Base-by-base conservation (phyloP, 1,139 yeast species). In the Pichia sp. region DNA sequence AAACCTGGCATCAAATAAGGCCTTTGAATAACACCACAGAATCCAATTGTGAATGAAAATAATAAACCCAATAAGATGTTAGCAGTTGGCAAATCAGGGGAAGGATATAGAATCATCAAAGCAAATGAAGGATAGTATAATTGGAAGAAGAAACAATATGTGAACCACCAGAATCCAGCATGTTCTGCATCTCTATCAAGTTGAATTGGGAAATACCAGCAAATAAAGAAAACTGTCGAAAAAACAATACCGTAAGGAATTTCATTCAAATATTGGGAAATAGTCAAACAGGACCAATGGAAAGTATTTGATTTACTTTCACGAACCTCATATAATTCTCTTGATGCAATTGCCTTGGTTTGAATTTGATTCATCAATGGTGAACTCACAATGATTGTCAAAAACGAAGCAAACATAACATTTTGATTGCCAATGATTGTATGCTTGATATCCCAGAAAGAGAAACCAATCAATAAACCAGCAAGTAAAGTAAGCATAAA, bases 11-110 rank as follows among this genome's bases (percentile, higher is more conserved):
- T 71, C 41, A 73, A 64, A 1, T 54, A 42, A 7, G 64, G 66
- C 5, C 81, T 81, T 57, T 78, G 84, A 42, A 77, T 72, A 50
- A 80, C 80, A 58, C 86, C 86, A 55, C 80, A 72, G 63, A 79
- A 78, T 6, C 73, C 65, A 48, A 79, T 66, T 58, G 76, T 62
- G 49, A 79, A 73, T 5, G 81, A 66, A 51, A 76, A 67, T 49
- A 73, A 62, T 53, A 79, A 65, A 44, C 81, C 74, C 40, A 73
- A 67, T 40, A 79, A 62, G 38, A 77, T 77, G 41, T 74, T 72
- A 1, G 85, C 82, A 33, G 83, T 71, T 47, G 77, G 77, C 40
- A 77, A 65, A 60, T 79, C 76, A 10, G 85, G 85, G 2, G 82
- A 64, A 55, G 74, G 61, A 56, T 78, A 77, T 37, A 78, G 63